phyloP scores from a whole-genome alignment of 2,329 filamentous ascomycete species.

The Ophiobolus disseminans region DNA sequence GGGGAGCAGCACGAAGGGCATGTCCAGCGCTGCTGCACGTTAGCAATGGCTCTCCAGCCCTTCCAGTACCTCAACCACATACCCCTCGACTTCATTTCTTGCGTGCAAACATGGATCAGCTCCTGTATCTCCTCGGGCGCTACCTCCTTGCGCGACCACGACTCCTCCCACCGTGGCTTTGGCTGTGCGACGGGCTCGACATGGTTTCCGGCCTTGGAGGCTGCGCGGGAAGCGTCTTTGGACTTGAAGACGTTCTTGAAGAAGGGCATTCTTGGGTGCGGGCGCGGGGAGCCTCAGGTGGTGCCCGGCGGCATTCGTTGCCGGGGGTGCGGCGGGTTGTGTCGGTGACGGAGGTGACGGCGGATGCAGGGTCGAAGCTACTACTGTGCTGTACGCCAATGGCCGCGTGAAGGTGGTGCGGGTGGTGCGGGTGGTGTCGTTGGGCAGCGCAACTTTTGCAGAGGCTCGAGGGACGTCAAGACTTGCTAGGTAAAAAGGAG shows the following conservation, averaged over 20 bases:
- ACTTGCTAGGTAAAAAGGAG: slow-evolving; percentile 26
- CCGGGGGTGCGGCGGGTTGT: slow-evolving; percentile 13
- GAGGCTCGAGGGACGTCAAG: background rate
- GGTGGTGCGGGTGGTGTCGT: slow-evolving; percentile 8
- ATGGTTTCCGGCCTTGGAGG: slow-evolving; percentile 37
- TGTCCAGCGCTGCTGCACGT: slow-evolving; percentile 73
- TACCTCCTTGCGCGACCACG: slow-evolving; percentile 82
- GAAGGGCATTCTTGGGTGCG: slow-evolving; percentile 44
- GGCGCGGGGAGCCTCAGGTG: slow-evolving; percentile 26
- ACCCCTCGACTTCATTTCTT: slow-evolving; percentile 95
- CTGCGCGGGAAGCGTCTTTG: slow-evolving; percentile 41
- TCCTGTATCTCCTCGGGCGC: slow-evolving; percentile 91
- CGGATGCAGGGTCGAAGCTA: slow-evolving; percentile 2
- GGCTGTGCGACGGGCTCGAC: slow-evolving; percentile 53
- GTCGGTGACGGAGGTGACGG: slow-evolving; percentile 7
- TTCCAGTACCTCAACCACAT: slow-evolving; percentile 37
- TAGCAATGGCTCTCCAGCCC: slow-evolving; percentile 10
- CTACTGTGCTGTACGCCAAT: no score
- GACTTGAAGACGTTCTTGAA: slow-evolving; percentile 50
- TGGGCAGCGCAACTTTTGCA: slow-evolving; percentile 13
- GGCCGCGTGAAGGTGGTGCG: slow-evolving; percentile 2
- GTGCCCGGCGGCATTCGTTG: slow-evolving; percentile 30
- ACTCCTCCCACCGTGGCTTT: slow-evolving; percentile 85
- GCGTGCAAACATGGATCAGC: slow-evolving; percentile 81
- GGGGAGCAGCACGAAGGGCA: slow-evolving; percentile 90